Evolutionary conservation across 75 land plant genomes (phyloP), one percentile per base, ranked within the genome.

Genomic region (Picea sitchensis): DNA sequence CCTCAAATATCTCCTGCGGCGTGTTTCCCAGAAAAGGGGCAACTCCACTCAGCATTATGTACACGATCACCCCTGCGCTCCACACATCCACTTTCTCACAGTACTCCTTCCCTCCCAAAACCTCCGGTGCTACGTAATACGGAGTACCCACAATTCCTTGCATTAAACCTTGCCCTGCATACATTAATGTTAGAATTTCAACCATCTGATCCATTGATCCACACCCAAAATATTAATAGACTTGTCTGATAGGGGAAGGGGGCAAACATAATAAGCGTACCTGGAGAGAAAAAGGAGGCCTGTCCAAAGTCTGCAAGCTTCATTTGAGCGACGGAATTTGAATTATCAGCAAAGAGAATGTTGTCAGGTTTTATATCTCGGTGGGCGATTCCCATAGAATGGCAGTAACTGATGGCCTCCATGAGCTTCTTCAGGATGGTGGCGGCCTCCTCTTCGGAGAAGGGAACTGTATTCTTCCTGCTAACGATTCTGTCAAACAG

Each of bases 71-170:
- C 15, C 94, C 94, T 59, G 87, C 90, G 79, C 94, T 92, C 94
- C 94, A 92, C 36, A 92, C 88, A 75, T 92, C 94, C 47, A 87
- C 88, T 82, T 92, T 87, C 85, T 87, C 90, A 26, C 61, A 76
- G 81, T 92, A 92, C 17, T 82, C 90, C 61, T 78, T 79, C 74
- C 91, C 90, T 63, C 31, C 61, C 63, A 92, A 30, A 65, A 92
- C 90, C 83, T 92, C 94, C 57, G 94, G 91, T 79, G 93, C 91
- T 68, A 91, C 89, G 71, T 91, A 91, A 79, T 86, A 88, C 73
- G 93, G 90, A 74, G 91, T 89, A 34, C 93, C 93, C 30, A 89
- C 91, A 17, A 91, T 34, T 11, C 91, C 93, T 1, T 34, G 34
- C 86, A 87, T 78, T 6, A 6, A 47, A 26, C 20, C 2, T 76